phyloP scores from a whole-genome alignment of 768 basidiomycete species.

The Mycena vitilis region DNA sequence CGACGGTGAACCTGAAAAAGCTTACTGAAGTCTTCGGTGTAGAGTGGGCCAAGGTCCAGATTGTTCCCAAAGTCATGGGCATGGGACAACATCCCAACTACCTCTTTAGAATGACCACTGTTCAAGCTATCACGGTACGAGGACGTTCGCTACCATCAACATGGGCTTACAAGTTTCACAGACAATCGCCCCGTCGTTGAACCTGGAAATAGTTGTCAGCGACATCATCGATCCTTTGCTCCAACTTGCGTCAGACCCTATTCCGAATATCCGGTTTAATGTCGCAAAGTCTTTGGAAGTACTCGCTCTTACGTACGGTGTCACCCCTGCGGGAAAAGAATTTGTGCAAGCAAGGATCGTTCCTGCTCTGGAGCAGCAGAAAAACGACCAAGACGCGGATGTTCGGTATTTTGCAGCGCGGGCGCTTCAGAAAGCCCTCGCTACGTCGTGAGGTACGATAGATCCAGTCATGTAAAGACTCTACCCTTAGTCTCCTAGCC shows the following conservation, averaged over 20 bases:
- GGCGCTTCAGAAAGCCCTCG: conserved; percentile 71
- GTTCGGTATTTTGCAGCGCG: conserved; percentile 93
- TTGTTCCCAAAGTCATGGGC: conserved; percentile 96
- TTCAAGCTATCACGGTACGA: conserved; percentile 95
- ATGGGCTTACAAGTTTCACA: conserved; percentile 46
- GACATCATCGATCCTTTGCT: conserved; percentile 89
- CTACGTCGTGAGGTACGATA: conserved; percentile 31
- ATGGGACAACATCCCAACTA: conserved; percentile 99
- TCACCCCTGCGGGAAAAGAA: conserved; percentile 74
- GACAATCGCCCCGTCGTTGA: conserved; percentile 96
- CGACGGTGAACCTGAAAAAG: conserved; percentile 95
- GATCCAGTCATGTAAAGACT: conserved; percentile 5
- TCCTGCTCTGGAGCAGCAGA: conserved; percentile 88
- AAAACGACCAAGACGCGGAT: conserved; percentile 93
- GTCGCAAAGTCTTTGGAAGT: conserved; percentile 96
- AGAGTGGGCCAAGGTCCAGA: conserved; percentile 94
- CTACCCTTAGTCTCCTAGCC: conserved; percentile 16
- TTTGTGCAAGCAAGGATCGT: conserved; percentile 80
- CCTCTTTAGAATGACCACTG: conserved; percentile 97
- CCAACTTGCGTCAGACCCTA: conserved; percentile 86
- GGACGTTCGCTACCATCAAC: conserved; percentile 32
- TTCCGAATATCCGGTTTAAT: conserved; percentile 99
- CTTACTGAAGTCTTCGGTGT: conserved; percentile 98
- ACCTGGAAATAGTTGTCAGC: conserved; percentile 82
- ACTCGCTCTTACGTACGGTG: conserved; percentile 77